These are phyloP conservation scores for Camelina laxa DNA, from an alignment of 345 rosid genomes.

Conservation along the genomic window DNA sequence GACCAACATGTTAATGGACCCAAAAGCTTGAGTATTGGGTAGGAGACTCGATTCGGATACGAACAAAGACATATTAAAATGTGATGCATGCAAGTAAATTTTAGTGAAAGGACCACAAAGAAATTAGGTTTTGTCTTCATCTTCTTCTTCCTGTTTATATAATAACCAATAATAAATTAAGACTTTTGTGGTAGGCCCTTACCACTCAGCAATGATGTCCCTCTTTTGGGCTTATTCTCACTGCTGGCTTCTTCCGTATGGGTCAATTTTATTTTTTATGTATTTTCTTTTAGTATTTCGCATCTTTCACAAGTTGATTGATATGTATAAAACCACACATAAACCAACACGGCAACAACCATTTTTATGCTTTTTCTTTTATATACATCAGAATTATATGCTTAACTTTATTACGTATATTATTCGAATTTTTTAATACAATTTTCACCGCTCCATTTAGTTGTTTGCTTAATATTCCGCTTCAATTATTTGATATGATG, in stretches of 20 bases:
- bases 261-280: conserved; percentile 29
- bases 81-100: conserved; percentile 37
- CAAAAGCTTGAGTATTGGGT: conserved; percentile 29
- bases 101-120: conserved; percentile 36
- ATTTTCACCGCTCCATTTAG: conserved; percentile 10
- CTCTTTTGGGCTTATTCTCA: conserved; percentile 43
- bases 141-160: background rate
- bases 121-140: conserved; percentile 41
- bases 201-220: conserved; percentile 32
- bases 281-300: conserved; percentile 14
- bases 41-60: conserved; percentile 34
- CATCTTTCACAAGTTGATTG: conserved; percentile 34
- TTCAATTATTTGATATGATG: conserved; percentile 35
- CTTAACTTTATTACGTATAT: conserved; percentile 11
- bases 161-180: background rate
- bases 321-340: conserved; percentile 28
- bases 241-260: conserved; percentile 38
- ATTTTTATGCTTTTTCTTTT: background rate
- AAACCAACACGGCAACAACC: conserved; percentile 34
- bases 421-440: conserved; percentile 7
- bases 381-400: conserved; percentile 3
- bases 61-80: conserved; percentile 33
- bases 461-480: conserved; percentile 34
- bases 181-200: conserved; percentile 29
- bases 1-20: conserved; percentile 24